phyloP scores from a whole-genome alignment of 257 asterid species.

The Solanum bukasovii region DNA sequence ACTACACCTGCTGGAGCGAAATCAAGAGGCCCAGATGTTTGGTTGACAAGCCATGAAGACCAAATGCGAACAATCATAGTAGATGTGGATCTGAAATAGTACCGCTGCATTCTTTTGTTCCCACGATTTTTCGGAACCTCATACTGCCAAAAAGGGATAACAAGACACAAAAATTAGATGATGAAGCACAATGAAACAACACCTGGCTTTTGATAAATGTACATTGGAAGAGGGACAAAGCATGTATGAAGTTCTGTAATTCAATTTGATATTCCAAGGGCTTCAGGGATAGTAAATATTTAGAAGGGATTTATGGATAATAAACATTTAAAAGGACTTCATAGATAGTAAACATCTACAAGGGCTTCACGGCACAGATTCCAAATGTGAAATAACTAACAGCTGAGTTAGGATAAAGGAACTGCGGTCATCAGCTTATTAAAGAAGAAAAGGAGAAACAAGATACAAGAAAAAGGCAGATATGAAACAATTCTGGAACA shows the following conservation, averaged over 20 bases:
- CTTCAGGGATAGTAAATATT: background rate
- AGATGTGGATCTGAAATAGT: conserved; percentile 77
- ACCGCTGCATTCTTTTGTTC: conserved; percentile 69
- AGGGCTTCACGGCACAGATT: background rate
- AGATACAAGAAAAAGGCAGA: background rate
- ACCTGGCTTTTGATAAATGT: background rate
- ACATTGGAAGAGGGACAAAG: background rate
- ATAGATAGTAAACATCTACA: background rate
- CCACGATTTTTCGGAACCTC: conserved; percentile 84
- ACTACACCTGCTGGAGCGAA: conserved; percentile 64
- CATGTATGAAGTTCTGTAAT: background rate
- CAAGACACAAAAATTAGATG: background rate
- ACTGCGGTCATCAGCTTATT: background rate
- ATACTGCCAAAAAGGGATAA: conserved; percentile 32
- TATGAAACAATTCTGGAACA: background rate
- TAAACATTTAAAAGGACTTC: background rate
- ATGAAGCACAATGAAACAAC: background rate
- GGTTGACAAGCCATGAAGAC: conserved; percentile 97
- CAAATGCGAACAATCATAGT: conserved; percentile 85
- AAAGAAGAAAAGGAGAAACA: background rate
- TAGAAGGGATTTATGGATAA: background rate
- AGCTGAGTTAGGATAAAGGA: background rate
- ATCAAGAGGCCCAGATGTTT: conserved; percentile 58
- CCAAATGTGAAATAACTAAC: background rate
- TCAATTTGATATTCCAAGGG: background rate